Evolutionary conservation across 2,329 filamentous ascomycete genomes (phyloP).

Genomic region (Blastomyces parvus): DNA sequence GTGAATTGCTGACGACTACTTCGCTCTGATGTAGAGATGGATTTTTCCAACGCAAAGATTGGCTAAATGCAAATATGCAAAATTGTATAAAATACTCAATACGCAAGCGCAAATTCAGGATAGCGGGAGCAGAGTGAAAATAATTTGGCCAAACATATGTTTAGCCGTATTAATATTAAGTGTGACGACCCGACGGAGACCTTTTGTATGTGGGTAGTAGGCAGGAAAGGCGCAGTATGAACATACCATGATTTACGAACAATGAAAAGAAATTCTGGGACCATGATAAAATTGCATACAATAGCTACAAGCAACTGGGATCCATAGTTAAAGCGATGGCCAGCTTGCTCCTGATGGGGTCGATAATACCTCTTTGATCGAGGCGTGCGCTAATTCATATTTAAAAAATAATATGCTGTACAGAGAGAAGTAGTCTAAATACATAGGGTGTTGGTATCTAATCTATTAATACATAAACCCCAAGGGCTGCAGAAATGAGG

Average conservation of each 20-base stretch:
- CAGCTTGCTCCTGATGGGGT: not conserved
- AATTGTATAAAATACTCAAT: not conserved
- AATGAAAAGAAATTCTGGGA: not conserved
- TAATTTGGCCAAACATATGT: not conserved
- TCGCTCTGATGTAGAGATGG: slow-evolving; percentile 45
- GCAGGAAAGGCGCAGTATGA: not conserved
- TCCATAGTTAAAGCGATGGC: not conserved
- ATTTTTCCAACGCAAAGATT: slow-evolving; percentile 58
- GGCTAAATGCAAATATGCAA: slow-evolving; percentile 14
- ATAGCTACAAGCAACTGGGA: not conserved
- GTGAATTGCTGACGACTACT: slow-evolving; percentile 12
- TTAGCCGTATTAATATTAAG: not conserved
- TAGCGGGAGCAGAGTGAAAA: not conserved
- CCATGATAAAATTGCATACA: not conserved
- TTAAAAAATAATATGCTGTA: not conserved
- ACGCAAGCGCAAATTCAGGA: not conserved
- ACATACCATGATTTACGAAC: not conserved
- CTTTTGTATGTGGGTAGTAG: not conserved
- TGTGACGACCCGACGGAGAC: not conserved
- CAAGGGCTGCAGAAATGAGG: too few relatives aligned
- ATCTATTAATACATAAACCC: not conserved
- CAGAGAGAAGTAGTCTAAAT: not conserved
- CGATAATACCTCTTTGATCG: not conserved
- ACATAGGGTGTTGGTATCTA: not conserved
- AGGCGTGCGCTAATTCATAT: too few relatives aligned